These are phyloP conservation scores for Sapria himalayana DNA, from an alignment of 345 rosid species.

Conservation along the genomic window DNA sequence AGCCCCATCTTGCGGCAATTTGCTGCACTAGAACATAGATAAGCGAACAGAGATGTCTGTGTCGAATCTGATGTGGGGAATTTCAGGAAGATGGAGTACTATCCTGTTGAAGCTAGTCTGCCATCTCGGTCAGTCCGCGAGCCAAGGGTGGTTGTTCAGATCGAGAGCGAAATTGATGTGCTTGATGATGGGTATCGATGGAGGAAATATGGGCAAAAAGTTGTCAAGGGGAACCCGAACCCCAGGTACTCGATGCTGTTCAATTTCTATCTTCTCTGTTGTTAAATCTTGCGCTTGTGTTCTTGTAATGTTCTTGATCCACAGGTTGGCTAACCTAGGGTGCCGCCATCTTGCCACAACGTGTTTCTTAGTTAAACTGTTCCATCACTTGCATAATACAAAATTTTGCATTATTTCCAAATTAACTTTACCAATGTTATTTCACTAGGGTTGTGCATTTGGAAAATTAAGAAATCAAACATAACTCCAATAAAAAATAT, in stretches of 20 bases:
- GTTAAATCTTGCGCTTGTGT: neutral
- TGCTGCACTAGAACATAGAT: neutral
- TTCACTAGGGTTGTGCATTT: too few species aligned
- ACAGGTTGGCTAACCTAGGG: too few species aligned
- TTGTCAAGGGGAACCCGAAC: conserved; percentile 58
- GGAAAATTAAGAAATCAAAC: too few species aligned
- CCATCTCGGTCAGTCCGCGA: conserved; percentile 49
- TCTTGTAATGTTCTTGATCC: too few species aligned
- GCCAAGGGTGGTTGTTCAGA: conserved; percentile 47
- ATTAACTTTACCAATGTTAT: neutral
- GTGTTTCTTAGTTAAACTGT: neutral
- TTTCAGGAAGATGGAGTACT: conserved; percentile 64
- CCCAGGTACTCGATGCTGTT: conserved; percentile 27
- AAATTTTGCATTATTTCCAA: neutral
- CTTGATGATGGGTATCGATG: conserved; percentile 65
- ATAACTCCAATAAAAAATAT: too few species aligned
- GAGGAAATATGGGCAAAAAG: conserved; percentile 62
- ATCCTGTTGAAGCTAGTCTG: conserved; percentile 46
- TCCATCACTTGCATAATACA: neutral
- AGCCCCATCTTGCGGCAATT: neutral
- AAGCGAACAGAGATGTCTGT: too few species aligned
- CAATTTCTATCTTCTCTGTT: neutral
- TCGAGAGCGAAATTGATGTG: conserved; percentile 47
- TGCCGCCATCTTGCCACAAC: too few species aligned
- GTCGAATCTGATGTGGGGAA: neutral